Evolutionary conservation across 2,329 filamentous ascomycete species (phyloP), one percentile per base, ranked within the genome.

Genomic region (Mycosphaerella arachidis): DNA sequence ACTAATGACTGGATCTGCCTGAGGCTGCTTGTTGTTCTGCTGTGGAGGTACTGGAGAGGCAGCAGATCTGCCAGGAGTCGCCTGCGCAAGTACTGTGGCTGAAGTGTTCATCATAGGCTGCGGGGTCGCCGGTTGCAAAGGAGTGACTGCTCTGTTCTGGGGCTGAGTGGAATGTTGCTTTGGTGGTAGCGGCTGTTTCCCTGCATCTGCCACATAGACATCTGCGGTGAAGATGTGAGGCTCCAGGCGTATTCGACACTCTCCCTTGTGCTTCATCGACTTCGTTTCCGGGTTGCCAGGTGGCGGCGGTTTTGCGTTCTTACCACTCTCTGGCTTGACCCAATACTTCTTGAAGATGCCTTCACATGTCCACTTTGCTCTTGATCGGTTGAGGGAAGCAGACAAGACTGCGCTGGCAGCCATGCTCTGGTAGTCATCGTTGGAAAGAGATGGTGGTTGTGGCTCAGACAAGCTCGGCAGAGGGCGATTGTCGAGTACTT

Each of bases 201-300:
- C 79, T 56, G 89, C 86, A 69, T 89, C 89, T 60, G 91, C 85
- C 20, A 84, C 82, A 70, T 82, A 92, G 78, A 92, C 84, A 51
- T 84, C 87, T 16, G 89, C 89, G 66, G 92, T 88, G 67, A 94
- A 85, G 48, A 89, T 84, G 71, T 94, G 89, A 48, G 91, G 91
- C 73, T 92, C 90, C 61, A 92, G 85, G 24, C 85, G 88, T 63
- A 95, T 85, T 35, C 86, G 86, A 63, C 90, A 86, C 66, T 83
- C 84, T 66, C 91, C 90, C 24, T 91, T 82, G 73, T 86, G 69
- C 70, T 75, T 79, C 71, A 73, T 72, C 63, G 66, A 71, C 56
- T 72, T 72, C 30, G 64, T 60, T 45, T 73, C 70, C 5, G 72
- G 71, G 45, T 74, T 74, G 56, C 69, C 68, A 6, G 68, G 67